Evolutionary conservation across 192 early-diverging fungal species (phyloP).

Genomic region (Backusella australiensis): DNA sequence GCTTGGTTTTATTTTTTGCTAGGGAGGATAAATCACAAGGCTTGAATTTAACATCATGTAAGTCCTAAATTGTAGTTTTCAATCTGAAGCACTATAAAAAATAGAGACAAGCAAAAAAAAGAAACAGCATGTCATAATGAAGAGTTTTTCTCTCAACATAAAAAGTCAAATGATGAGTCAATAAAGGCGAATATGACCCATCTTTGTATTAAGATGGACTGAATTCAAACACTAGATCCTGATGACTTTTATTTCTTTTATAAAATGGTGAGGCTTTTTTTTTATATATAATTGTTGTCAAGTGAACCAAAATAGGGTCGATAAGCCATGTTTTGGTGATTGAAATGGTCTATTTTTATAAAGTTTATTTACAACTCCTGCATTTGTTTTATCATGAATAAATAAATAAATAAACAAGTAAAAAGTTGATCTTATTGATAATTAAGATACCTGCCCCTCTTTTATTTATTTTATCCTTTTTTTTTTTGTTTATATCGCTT

Average conservation of each 20-base stretch:
- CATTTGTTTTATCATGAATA: not conserved
- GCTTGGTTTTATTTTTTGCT: not conserved
- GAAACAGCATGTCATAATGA: not conserved
- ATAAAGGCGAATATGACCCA: constrained; percentile 2
- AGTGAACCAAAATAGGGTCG: not conserved
- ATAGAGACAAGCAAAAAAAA: not conserved
- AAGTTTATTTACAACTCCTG: not conserved
- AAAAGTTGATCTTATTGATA: not conserved
- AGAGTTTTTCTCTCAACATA: not conserved
- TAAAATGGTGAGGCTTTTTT: not conserved
- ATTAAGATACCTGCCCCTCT: not conserved
- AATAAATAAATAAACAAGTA: not conserved
- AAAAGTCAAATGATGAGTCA: constrained; percentile 1
- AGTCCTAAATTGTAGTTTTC: constrained; percentile 5
- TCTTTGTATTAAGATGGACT: not conserved
- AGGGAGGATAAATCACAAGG: not conserved
- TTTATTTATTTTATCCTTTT: not conserved
- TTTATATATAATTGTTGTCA: not conserved
- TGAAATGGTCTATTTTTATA: not conserved
- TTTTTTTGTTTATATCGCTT: not conserved
- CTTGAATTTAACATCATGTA: not conserved
- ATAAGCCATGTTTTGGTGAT: not conserved
- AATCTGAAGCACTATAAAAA: not conserved
- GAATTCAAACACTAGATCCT: constrained; percentile 1
- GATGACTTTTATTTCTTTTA: not conserved